Base-by-base conservation (phyloP, 148 eudicot species). In the Limonium bicolor region DNA sequence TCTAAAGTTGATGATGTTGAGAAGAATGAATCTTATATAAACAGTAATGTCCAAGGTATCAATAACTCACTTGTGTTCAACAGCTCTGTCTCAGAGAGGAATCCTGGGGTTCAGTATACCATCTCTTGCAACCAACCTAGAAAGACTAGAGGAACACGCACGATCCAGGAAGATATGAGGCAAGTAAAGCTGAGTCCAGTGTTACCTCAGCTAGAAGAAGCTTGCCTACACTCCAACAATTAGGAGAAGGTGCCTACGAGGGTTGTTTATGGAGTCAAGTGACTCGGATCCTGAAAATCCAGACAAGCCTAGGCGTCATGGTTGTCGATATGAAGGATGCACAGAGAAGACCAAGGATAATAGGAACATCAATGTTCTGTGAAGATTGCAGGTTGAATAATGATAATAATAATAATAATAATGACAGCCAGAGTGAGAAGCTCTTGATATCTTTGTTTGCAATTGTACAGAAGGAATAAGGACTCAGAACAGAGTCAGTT, bases 11-110 rank as follows among this genome's bases (percentile, higher is more conserved):
- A 45, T 23, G 59, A 71, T 20, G 78, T 74, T 14, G 46, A 58
- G 17, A 50, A 58, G 24, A 35, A 59, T 52, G 63, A 62, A 32
- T 48, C 72, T 30, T 73, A 57, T 49, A 55, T 90, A 9, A 90
- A 90, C 63, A 80, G 75, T 58, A 90, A 90, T 58, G 46, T 64
- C 13, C 97, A 90, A 52, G 64, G 69, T 7, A 39, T 87, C 56
- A 82, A 87, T 36, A 87, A 87, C 68, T 79, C 86, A 16, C 73
- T 82, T 19, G 53, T 82, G 50, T 59, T 69, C 50, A 54, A 61
- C 40, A 59, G 80, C 46, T 60, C 82, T 1, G 50, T 71, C 12
- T 46, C 61, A 8, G 76, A 74, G 50, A 53, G 57, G 44, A 63
- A 61, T 57, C 95, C 95, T 1, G 95, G 95, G 21, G 80, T 78